Evolutionary conservation across 1,139 yeast species (phyloP), one percentile per base, ranked within the genome.

Genomic region (Blastobotrys buckinghamii): DNA sequence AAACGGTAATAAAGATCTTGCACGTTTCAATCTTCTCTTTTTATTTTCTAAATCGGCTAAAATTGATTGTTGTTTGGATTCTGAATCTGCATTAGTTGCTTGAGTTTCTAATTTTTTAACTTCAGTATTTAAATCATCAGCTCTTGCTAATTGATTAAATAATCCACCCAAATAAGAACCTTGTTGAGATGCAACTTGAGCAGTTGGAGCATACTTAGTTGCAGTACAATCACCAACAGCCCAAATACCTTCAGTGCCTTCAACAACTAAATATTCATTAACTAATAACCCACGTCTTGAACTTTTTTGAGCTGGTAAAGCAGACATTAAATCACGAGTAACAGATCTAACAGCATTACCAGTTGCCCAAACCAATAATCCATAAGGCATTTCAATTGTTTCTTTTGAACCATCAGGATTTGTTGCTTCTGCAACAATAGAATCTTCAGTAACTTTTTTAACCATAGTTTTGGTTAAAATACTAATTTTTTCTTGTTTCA

Each of bases 151-250:
- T 61, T 76, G 79, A 68, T 78, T 77, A 68, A 90, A 84, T 56
- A 80, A 78, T 36, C 74, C 73, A 45, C 92, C 94, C 59, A 90
- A 78, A 70, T 80, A 90, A 55, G 76, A 75, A 63, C 96, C 97
- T 71, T 89, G 92, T 74, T 90, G 97, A 73, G 88, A 83, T 42
- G 97, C 97, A 52, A 89, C 97, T 75, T 90, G 97, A 44, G 96
- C 97, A 50, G 97, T 90, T 57, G 97, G 97, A 45, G 96, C 95
- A 57, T 78, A 81, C 67, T 89, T 89, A 58, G 94, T 85, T 53
- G 79, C 78, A 42, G 96, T 85, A 75, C 97, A 89, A 73, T 90
- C 97, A 65, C 97, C 97, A 54, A 90, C 71, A 43, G 95, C 97
- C 71, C 76, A 90, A 59, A 90, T 81, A 58, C 87, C 87, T 59